Evolutionary conservation across 2,329 filamentous ascomycete species (phyloP), one percentile per base, ranked within the genome.

Genomic region (Pestalotiopsis sp.): DNA sequence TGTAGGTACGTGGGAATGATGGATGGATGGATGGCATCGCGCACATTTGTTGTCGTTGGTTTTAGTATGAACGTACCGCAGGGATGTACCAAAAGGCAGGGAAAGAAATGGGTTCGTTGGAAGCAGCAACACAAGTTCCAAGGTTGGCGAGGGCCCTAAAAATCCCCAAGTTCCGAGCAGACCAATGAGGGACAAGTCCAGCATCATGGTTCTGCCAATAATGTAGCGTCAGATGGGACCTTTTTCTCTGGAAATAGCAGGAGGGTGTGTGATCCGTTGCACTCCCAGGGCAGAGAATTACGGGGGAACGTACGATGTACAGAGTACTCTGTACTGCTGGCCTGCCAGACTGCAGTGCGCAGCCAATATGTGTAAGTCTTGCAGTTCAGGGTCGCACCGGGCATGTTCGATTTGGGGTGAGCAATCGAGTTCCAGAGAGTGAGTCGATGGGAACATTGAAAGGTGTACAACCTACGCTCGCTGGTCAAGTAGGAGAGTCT

Each of bases 161-260:
- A 20, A 45, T n/a, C 14, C 14, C 13, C 27, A n/a, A 20, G 13
- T 45, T 38, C 63, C 63, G 57, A 57, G 31, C 63, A 66, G 63
- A 38, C 63, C 63, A 66, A 66, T 66, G 45, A 66, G 49, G 27
- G 41, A 20, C 45, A 17, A 45, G 39, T 49, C 63, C 63, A 66
- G 63, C 63, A 23, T 49, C 23, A 27, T 49, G 63, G 63, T 66
- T 66, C 63, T 66, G 63, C 63, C 63, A 56, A 13, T 49, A 36
- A 64, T 25, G 23, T 39, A 36, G 38, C 61, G 38, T 20, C n/a
- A 36, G 14, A 27, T 27, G 57, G 23, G 4, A 2, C 9, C 31
- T 9, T 36, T 36, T 36, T 36, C 31, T 36, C 31, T 36, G 57
- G 13, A 17, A 36, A 7, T 11, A n/a, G 23, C 9, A 59, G 23